Percentiles rank a stretch among this genome's conserved stretches.
Conservation (phyloP, 768 basidiomycete genomes). For the Tubosaeta sp. region DNA sequence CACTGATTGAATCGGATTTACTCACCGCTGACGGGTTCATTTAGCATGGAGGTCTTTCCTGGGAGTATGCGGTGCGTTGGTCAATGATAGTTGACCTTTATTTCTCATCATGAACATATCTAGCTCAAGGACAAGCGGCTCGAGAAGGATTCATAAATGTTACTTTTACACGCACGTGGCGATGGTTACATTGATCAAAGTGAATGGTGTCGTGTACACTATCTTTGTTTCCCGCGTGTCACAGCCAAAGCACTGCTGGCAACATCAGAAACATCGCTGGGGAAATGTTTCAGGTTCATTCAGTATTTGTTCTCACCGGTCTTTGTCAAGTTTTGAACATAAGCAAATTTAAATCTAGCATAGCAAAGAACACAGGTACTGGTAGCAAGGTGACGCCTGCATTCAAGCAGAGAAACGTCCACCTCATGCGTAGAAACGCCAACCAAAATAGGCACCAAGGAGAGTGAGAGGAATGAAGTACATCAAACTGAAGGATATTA, state of each 20-base stretch:
- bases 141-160: constrained; percentile 13
- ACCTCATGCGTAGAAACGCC: constrained; percentile 59
- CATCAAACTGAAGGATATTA: constrained; percentile 49
- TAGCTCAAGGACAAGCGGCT: constrained; percentile 31
- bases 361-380: constrained; percentile 12
- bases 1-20: background rate
- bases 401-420: background rate
- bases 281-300: background rate
- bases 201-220: background rate
- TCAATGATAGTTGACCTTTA: background rate
- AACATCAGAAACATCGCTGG: background rate
- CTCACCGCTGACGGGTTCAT: background rate
- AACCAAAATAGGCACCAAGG: constrained; percentile 84
- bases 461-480: constrained; percentile 81
- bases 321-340: background rate
- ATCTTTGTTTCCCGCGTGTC: background rate
- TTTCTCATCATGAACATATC: background rate
- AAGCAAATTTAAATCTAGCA: constrained; percentile 18
- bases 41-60: constrained; percentile 25
- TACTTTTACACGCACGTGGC: background rate
- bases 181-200: background rate
- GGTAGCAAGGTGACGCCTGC: background rate
- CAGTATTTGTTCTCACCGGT: background rate
- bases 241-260: background rate
- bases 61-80: constrained; percentile 23